These are phyloP conservation scores for Alternaria gaisen DNA, from an alignment of 2,329 filamentous ascomycete species.

Conservation along the genomic window DNA sequence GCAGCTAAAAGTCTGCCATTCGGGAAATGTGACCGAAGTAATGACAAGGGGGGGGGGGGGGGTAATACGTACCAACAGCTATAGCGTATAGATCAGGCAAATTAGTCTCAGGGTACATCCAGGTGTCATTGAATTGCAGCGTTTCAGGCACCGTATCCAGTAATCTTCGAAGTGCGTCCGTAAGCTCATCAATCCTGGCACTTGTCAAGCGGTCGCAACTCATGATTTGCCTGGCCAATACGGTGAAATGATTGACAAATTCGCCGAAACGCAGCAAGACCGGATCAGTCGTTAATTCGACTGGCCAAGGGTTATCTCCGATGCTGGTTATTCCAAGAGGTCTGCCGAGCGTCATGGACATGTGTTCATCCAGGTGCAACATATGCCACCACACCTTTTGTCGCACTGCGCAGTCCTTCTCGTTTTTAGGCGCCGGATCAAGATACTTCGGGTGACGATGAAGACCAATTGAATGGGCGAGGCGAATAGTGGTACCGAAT, in stretches of 20 bases:
- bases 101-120: slow-evolving; percentile 50
- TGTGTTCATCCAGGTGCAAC: slow-evolving; percentile 62
- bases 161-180: slow-evolving; percentile 54
- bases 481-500: slow-evolving; percentile 59
- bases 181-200: slow-evolving; percentile 58
- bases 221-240: slow-evolving; percentile 59
- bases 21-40: neutral
- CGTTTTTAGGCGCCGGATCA: slow-evolving; percentile 52
- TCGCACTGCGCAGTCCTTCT: slow-evolving; percentile 54
- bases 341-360: slow-evolving; percentile 60
- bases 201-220: slow-evolving; percentile 55
- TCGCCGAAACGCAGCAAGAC: slow-evolving; percentile 56
- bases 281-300: slow-evolving; percentile 56
- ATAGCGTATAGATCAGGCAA: slow-evolving; percentile 57
- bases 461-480: slow-evolving; percentile 60
- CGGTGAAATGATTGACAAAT: slow-evolving; percentile 58
- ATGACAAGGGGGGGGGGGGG: neutral
- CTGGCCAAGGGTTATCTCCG: slow-evolving; percentile 59
- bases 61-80: slow-evolving; percentile 53
- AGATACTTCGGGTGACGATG: slow-evolving; percentile 59
- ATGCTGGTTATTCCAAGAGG: slow-evolving; percentile 60
- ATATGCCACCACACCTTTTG: slow-evolving; percentile 63
- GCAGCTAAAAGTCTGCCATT: neutral
- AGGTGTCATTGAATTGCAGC: slow-evolving; percentile 58
- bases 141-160: slow-evolving; percentile 59